Base-by-base conservation (phyloP, 2,329 filamentous ascomycete genomes). In the Trichoderma koningii region DNA sequence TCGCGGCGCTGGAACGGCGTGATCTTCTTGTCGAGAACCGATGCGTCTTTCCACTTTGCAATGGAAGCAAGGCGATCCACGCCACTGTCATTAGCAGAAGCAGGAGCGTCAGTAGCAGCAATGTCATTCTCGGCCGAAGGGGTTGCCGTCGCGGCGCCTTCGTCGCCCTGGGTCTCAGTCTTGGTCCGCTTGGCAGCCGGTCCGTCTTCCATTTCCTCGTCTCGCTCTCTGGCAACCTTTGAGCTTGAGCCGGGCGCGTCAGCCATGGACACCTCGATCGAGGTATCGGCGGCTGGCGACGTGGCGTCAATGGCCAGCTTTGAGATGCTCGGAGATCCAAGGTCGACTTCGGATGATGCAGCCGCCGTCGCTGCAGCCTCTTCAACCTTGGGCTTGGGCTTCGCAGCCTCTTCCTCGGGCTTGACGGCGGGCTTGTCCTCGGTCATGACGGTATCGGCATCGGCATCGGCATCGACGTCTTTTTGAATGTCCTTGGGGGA, bases 101-200 rank as follows among this genome's bases (percentile, higher is more conserved):
- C 67, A 65, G 75, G 47, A 12, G 65, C 65, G 7, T 55, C 62
- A 7, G 47, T 38, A 38, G 34, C 34, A 38, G 34, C 34, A 38
- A 14, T 38, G 10, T 38, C 65, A 42, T 63, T 48, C 28, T 60
- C 68, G 66, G 75, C 69, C 7, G 69, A 62, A 7, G 71, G 63
- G 1, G 69, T 67, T 12, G 69, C 60, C 15, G 68, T 55, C 34
- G 69, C 67, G 9, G 55, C 53, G 14, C 66, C 45, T 55, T 77
- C 76, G 38, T 80, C 79, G 1, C 78, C 78, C 50, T 82, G 79
- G 14, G 81, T 80, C 17, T 90, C 89, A 0, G 91, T 90, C 77
- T 89, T 94, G 44, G 91, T 87, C 28, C 93, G 88, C 80, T 97
- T 97, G 1, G 92, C 85, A 17, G 86, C 85, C 61, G 89, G 92